phyloP scores from a whole-genome alignment of 1,284 basidiomycete species.

The Cryptococcus amylolentus region DNA sequence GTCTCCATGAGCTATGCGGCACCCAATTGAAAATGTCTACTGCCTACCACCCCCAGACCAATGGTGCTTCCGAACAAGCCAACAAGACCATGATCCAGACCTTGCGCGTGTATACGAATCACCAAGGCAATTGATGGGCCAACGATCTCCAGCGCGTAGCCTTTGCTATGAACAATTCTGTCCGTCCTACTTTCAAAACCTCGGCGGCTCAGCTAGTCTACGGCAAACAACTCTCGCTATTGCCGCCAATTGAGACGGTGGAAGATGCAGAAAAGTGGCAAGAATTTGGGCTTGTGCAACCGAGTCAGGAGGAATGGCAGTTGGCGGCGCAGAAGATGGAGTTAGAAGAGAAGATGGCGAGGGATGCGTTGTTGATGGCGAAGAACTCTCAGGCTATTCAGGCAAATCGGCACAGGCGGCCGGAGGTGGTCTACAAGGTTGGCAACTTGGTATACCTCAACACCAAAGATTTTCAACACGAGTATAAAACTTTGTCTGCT shows the following conservation, averaged over 20 bases:
- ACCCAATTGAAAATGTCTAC: neutral
- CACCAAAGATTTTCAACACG: no score
- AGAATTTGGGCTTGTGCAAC: no score
- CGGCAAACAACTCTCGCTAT: neutral
- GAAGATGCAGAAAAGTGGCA: no score
- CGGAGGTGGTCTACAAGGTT: neutral
- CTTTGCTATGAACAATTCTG: neutral
- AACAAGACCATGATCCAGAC: slow-evolving; percentile 1
- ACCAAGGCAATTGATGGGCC: neutral
- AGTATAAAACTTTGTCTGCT: no score
- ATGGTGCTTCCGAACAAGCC: neutral
- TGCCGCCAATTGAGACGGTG: no score
- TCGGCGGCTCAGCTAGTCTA: neutral
- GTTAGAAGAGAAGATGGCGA: neutral
- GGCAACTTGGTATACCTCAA: neutral
- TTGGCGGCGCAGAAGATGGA: neutral
- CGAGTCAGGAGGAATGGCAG: neutral
- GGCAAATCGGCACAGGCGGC: neutral
- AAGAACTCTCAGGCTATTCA: slow-evolving; percentile 1
- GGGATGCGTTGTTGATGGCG: neutral
- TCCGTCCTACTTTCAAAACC: neutral
- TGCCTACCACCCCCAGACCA: neutral
- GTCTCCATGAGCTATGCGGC: neutral
- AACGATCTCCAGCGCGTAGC: neutral
- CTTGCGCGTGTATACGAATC: neutral